Base-by-base conservation (phyloP, 2,329 filamentous ascomycete species). In the Cucurbitaria berberidis region DNA sequence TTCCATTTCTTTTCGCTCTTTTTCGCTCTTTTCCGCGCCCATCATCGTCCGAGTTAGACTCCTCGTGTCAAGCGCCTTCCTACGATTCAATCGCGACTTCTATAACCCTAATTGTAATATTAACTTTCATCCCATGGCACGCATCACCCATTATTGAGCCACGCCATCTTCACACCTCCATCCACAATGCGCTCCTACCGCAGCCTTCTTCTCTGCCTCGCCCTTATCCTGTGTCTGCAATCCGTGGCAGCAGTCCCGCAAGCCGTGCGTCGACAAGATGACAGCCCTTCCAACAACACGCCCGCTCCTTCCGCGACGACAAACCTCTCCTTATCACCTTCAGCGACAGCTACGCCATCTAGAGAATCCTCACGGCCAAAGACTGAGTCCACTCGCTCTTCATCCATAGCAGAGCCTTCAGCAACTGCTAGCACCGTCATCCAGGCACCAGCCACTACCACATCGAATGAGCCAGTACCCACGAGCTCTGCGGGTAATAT, bases 251-350 rank as follows among this genome's bases (percentile, higher is more conserved):
- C 65, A 45, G 61, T 64, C 29, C 57, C 67, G 22, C 64, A 60
- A 34, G 43, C 53, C 48, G 35, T 73, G n/a, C 59, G 57, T 30
- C 69, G 72, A 44, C 72, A 74, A 46, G 63, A 75, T 60, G 70
- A 62, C 13, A 55, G 29, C 16, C 51, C 55, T 38, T 53, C 65
- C 8, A 51, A 62, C 6, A 48, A 53, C 15, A 59, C 61, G 9
- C 29, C 60, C 27, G 35, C 47, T n/a, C 47, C 65, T 44, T 45
- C 53, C 5, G 29, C 59, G 34, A 59, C 60, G 10, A 46, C 45
- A 19, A 39, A 13, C 29, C 27, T 51, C 13, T 61, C 65, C 39
- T 39, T 48, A 22, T 59, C 42, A 24, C 53, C 64, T 26, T 60
- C 69, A 18, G 55, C 66, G 24, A 62, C 62, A 2, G 34, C 51